Conservation (phyloP, 1,284 basidiomycete species). For the Pascua sp. region DNA sequence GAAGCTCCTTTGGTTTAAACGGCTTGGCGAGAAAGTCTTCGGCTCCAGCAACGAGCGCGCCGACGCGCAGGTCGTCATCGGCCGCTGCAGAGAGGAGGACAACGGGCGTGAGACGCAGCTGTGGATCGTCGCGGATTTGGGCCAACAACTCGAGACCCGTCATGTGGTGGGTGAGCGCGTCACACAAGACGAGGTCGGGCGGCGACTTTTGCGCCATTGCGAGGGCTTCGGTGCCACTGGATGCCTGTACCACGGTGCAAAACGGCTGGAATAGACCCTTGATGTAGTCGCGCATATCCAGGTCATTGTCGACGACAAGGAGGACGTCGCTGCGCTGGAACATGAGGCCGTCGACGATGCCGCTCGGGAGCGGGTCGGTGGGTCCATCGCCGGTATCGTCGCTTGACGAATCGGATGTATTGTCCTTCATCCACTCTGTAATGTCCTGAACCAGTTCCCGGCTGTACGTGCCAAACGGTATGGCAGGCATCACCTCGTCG, state of each 20-base stretch:
- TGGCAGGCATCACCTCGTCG: not conserved
- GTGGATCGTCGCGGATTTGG: conserved; percentile 21
- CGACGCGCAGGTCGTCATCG: conserved; percentile 24
- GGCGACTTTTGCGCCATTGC: conserved; percentile 24
- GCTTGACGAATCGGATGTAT: not conserved
- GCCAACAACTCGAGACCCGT: conserved; percentile 33
- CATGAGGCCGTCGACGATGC: conserved; percentile 27
- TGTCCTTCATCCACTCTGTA: conserved; percentile 3
- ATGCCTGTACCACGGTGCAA: conserved; percentile 45
- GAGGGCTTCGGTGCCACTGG: conserved; percentile 46
- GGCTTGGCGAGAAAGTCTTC: conserved; percentile 39
- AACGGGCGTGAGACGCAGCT: conserved; percentile 11
- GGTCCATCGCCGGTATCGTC: not conserved
- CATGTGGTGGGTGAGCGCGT: conserved; percentile 46
- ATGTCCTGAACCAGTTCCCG: conserved; percentile 2
- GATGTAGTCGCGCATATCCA: conserved; percentile 44
- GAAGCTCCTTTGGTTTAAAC: conserved; percentile 38
- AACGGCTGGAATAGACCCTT: conserved; percentile 38
- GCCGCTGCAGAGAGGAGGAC: not conserved
- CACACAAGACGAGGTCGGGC: conserved; percentile 38
- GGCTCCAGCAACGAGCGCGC: conserved; percentile 39
- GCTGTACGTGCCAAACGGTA: not conserved
- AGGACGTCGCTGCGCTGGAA: conserved; percentile 31
- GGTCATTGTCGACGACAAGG: conserved; percentile 34
- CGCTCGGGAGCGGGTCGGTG: not conserved